Percentiles rank a stretch among this genome's conserved stretches.
Conservation (phyloP, 163 green algal genomes). For the Chlorella variabilis region DNA sequence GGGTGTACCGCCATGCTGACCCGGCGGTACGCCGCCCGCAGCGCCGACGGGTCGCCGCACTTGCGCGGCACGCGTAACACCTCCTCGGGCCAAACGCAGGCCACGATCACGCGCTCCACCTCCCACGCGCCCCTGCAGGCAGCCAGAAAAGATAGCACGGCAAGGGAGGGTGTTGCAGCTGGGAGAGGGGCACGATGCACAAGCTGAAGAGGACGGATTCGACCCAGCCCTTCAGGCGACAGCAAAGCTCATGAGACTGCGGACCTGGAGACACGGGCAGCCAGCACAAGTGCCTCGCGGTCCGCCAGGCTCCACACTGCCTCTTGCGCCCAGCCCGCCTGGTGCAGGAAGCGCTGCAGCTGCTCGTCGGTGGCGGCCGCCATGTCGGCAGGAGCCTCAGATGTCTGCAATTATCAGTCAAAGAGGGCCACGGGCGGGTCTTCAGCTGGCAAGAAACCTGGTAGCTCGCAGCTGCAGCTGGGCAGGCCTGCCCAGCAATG, state of each 20-base stretch:
- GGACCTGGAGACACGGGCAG: slow-evolving; percentile 11
- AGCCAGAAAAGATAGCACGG: neutral
- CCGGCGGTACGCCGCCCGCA: slow-evolving; percentile 31
- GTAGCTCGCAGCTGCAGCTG: too few species aligned
- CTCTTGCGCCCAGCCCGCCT: slow-evolving; percentile 21
- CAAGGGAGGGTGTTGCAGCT: neutral
- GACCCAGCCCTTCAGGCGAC: too few species aligned
- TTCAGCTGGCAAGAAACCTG: too few species aligned
- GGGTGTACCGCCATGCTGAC: slow-evolving; percentile 39
- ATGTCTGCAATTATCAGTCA: slow-evolving; percentile 23
- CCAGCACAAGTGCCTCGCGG: slow-evolving; percentile 2
- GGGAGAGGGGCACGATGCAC: too few species aligned
- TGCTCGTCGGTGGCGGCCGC: slow-evolving; percentile 16
- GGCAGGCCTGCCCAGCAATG: too few species aligned
- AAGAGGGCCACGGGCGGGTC: too few species aligned
- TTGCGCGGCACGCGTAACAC: slow-evolving; percentile 39
- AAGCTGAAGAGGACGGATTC: too few species aligned
- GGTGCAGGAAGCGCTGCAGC: slow-evolving; percentile 36
- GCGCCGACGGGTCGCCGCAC: neutral
- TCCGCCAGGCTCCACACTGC: neutral
- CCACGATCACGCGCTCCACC: slow-evolving; percentile 42
- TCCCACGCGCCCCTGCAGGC: slow-evolving; percentile 24
- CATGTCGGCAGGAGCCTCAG: slow-evolving; percentile 14
- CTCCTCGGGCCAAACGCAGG: slow-evolving; percentile 37
- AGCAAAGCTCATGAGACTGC: too few species aligned